phyloP scores from a whole-genome alignment of 495 filamentous ascomycete genomes.

The Platismatia glauca region DNA sequence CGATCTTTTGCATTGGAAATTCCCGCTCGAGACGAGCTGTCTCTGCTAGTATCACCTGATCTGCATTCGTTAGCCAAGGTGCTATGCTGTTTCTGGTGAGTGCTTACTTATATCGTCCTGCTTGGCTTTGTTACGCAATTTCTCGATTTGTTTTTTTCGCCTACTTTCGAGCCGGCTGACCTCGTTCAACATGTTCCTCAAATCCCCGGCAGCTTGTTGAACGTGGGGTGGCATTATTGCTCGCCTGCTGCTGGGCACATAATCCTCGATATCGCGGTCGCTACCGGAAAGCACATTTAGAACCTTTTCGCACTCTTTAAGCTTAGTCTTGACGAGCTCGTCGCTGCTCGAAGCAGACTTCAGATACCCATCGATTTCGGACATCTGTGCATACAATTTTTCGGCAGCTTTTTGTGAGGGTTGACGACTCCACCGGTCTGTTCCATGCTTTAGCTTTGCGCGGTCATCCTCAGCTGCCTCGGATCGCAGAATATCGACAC shows the following conservation, averaged over 20 bases:
- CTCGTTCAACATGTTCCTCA: constrained; percentile 74
- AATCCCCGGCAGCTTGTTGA: constrained; percentile 63
- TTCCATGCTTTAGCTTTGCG: constrained; percentile 72
- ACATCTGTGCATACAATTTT: constrained; percentile 65
- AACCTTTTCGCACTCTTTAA: constrained; percentile 62
- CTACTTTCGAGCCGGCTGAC: constrained; percentile 70
- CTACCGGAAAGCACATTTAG: constrained; percentile 67
- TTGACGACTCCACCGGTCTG: constrained; percentile 70
- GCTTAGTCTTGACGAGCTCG: constrained; percentile 66
- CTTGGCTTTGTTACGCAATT: constrained; percentile 64
- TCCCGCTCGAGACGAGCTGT: constrained; percentile 76
- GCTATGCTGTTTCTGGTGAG: background rate
- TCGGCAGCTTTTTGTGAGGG: constrained; percentile 59
- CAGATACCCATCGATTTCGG: constrained; percentile 81
- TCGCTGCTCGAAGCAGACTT: constrained; percentile 78
- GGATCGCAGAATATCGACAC: constrained; percentile 59
- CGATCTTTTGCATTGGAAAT: constrained; percentile 73
- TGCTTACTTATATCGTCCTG: constrained; percentile 76
- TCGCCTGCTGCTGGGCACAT: constrained; percentile 75
- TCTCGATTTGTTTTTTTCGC: constrained; percentile 65
- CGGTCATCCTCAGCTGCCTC: constrained; percentile 78
- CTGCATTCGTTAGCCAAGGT: constrained; percentile 26
- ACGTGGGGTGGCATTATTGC: constrained; percentile 69
- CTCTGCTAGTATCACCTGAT: constrained; percentile 66
- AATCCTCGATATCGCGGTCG: constrained; percentile 73